Evolutionary conservation across 108 stramenopile genomes (phyloP), one percentile per base, ranked within the genome.

Genomic region (Fragilariopsis cylindrus): DNA sequence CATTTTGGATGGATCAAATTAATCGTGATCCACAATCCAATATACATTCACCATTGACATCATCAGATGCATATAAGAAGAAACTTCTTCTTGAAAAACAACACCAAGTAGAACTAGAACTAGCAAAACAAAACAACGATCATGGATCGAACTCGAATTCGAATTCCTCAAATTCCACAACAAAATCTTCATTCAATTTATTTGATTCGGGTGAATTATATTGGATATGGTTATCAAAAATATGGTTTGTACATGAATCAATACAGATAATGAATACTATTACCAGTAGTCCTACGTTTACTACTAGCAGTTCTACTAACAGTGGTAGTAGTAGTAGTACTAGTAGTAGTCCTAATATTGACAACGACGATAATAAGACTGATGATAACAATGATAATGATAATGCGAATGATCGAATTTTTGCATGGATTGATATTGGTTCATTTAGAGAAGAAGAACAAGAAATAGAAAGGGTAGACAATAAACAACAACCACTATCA

Each of bases 201-300:
- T 57, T 57, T 18, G 57, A 57, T 15, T 19, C 18, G 1, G 57
- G 57, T 7, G 57, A 82, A 62, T 55, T 90, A n/a, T 90, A 84
- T 63, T 90, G 89, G 89, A 87, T 90, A n/a, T 90, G 89, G 89
- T 64, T 84, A 11, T 73, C 67, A 57, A 90, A 90, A 76, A 70
- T 82, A 41, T 85, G 81, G 81, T 80, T 65, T 15, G 73, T 84
- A 3, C 48, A 11, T 0, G 52, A 80, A 75, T 74, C 86, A 2
- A 87, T 82, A 49, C 71, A 58, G 60, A 44, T 73, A 19, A 21
- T 21, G 21, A 21, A 21, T 21, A 21, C 21, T 21, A 21, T 21
- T 21, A 21, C 21, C 1, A 21, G 19, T 19, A 19, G 21, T 21
- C 21, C 21, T 21, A 21, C 21, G 21, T 21, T 0, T 21, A 21